phyloP scores from a whole-genome alignment of 2,329 filamentous ascomycete species.

The Aureobasidium lini region DNA sequence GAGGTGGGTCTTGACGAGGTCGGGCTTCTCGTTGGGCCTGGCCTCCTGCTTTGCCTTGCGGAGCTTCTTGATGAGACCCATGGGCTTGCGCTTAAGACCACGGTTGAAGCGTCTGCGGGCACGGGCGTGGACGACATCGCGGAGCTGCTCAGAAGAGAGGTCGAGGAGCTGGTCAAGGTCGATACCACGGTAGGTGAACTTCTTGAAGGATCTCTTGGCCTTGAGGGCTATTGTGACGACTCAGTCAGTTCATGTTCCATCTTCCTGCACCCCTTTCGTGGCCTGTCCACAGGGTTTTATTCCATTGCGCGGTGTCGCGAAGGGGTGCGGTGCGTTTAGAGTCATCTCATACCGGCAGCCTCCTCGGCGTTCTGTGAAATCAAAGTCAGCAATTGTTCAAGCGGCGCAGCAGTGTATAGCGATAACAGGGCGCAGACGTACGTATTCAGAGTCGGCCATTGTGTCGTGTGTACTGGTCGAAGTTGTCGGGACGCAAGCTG shows the following conservation, averaged over 20 bases:
- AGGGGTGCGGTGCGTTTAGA: constrained; percentile 16
- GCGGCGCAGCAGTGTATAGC: constrained; percentile 21
- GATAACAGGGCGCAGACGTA: constrained; percentile 47
- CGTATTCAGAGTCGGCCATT: constrained; percentile 87
- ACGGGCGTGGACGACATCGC: constrained; percentile 98
- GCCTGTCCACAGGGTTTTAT: constrained; percentile 35
- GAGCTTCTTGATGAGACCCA: constrained; percentile 99
- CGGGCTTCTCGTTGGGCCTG: constrained; percentile 99
- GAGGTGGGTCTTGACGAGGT: constrained; percentile 98
- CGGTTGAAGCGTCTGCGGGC: constrained; percentile 99
- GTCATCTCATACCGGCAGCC: constrained; percentile 62
- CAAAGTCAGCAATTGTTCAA: constrained; percentile 22
- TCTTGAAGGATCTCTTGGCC: constrained; percentile 99
- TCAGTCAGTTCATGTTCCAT: constrained; percentile 29
- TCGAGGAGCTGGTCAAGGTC: constrained; percentile 99
- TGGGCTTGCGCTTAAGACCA: constrained; percentile 98
- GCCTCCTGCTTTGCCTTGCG: constrained; percentile 99
- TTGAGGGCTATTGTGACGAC: constrained; percentile 67
- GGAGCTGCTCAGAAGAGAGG: constrained; percentile 96
- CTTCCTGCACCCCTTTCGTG: constrained; percentile 34
- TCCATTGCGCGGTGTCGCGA: constrained; percentile 23
- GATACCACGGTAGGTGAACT: constrained; percentile 99
- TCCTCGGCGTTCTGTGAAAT: constrained; percentile 78
- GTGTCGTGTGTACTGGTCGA: constrained; percentile 41
- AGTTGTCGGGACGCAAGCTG: constrained; percentile 12